phyloP scores from a whole-genome alignment of 768 basidiomycete species.

The Leccinum rimulosum region DNA sequence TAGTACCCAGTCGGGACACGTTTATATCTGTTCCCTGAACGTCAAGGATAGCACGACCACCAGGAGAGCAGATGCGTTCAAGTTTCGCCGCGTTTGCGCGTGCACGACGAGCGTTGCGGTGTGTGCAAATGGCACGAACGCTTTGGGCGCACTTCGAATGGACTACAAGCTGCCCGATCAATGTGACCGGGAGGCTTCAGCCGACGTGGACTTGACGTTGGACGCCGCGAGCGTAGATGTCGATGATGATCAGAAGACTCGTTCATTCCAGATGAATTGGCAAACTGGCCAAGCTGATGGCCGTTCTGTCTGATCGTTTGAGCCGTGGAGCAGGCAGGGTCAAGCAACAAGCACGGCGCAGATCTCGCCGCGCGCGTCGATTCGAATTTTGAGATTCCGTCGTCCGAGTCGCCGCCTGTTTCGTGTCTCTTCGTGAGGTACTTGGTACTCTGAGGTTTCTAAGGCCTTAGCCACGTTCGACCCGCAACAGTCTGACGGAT shows the following conservation, averaged over 20 bases:
- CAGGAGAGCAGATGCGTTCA: conserved; percentile 50
- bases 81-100: conserved; percentile 76
- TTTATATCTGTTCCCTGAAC: conserved; percentile 76
- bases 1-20: conserved; percentile 89
- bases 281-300: conserved; percentile 28
- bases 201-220: conserved; percentile 49
- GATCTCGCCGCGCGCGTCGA: conserved; percentile 48
- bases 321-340: neutral
- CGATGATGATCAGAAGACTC: conserved; percentile 41
- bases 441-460: conserved; percentile 35
- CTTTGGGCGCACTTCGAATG: conserved; percentile 79
- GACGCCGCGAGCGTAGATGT: conserved; percentile 1
- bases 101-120: conserved; percentile 83
- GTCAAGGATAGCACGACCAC: conserved; percentile 24
- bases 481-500: conserved; percentile 2
- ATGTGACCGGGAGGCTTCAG: conserved; percentile 49
- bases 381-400: conserved; percentile 48
- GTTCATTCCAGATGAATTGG: conserved; percentile 36
- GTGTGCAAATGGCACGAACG: conserved; percentile 81
- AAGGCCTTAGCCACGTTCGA: conserved; percentile 31
- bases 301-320: conserved; percentile 1
- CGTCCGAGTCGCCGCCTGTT: conserved; percentile 60
- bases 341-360: conserved; percentile 48
- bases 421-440: conserved; percentile 40
- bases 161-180: conserved; percentile 64